Percentiles rank a stretch among this genome's conserved stretches.
These are phyloP conservation scores for Gynochthodes officinalis DNA, from an alignment of 257 asterid species.

Conservation along the genomic window DNA sequence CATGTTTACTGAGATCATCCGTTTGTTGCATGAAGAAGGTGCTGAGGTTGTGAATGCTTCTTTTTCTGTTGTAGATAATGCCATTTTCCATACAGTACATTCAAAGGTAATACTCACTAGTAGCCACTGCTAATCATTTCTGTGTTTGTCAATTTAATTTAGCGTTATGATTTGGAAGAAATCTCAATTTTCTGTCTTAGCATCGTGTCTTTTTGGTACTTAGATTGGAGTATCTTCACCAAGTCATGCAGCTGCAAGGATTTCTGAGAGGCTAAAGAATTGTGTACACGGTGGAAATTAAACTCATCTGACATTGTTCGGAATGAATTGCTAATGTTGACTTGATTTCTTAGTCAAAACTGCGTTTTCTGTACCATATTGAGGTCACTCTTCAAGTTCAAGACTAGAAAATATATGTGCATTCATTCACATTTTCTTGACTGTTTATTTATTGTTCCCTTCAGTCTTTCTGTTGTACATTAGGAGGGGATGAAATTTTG, in stretches of 20 bases:
- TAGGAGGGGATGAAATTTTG: neutral
- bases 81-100: conserved; percentile 62
- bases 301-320: neutral
- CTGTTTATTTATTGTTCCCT: neutral
- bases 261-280: conserved; percentile 43
- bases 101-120: conserved; percentile 35
- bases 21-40: conserved; percentile 60
- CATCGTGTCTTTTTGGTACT: neutral
- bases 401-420: neutral
- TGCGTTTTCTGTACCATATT: neutral
- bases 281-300: conserved; percentile 22
- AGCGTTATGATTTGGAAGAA: neutral
- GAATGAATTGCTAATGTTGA: too few relatives aligned
- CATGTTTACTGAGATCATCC: conserved; percentile 44
- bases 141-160: neutral
- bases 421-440: neutral
- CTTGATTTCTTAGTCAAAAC: neutral
- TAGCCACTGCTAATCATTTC: too few relatives aligned
- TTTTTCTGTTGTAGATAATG: conserved; percentile 26
- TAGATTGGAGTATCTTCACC: conserved; percentile 41
- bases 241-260: conserved; percentile 34
- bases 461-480: neutral
- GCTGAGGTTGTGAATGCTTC: conserved; percentile 48
- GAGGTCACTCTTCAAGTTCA: neutral
- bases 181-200: neutral